Base-by-base conservation (phyloP, 1,284 basidiomycete species). In the Ceratobasidium sp. region DNA sequence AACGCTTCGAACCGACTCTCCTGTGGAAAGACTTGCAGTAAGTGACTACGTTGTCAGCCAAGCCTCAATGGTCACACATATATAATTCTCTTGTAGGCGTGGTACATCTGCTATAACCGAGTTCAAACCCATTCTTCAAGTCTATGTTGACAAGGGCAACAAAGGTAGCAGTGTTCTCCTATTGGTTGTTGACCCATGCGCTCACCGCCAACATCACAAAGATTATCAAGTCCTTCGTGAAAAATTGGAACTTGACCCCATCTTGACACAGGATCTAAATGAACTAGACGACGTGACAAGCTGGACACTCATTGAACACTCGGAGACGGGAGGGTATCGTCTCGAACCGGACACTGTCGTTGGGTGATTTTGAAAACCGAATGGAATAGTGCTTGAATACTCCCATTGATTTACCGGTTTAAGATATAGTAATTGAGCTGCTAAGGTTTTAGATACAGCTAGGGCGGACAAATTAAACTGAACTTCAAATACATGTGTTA, bases 1-100 rank as follows among this genome's bases (percentile, higher is more conserved):
- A 75, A 33, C 42, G 42, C 13, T 75, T 61, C 20, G 71, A 75
- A 26, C 58, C 60, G n/a, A 64, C 39, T 23, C 3, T 75, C 5
- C 26, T 75, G 15, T 75, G 71, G 58, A 63, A 44, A 5, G 23
- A 58, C 10, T n/a, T 75, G n/a, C 40, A 58, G 71, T 75, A 51
- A 6, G 71, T 75, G 3, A 13, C 28, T 18, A 7, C 13, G 18
- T 23, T 39, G 18, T 9, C 15, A 51, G 18, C 5, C 49, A 20
- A 15, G 10, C 23, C 46, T 9, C 71, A 49, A 26, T 23, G 2
- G 10, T 4, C 23, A 20, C 3, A 1, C 46, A 3, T 23, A 28
- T 39, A 61, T 42, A 15, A n/a, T n/a, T n/a, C n/a, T n/a, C n/a
- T n/a, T n/a, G n/a, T 53, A 75, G 71, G 13, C 39, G 42, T 26